Base-by-base conservation (phyloP, 768 basidiomycete species). In the Suillus tomentosus region DNA sequence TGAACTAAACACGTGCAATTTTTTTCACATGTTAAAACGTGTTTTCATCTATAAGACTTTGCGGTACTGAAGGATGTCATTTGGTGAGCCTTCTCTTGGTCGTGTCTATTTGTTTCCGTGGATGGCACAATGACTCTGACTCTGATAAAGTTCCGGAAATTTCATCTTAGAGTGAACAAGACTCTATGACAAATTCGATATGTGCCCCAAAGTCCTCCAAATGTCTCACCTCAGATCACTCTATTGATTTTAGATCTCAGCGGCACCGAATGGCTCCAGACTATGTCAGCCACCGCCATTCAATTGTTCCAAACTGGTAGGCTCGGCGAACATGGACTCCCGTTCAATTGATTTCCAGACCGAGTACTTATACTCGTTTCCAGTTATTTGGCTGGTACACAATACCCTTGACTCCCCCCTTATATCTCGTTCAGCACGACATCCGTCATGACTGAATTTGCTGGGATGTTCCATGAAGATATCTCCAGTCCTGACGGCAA, bases 231-330 rank as follows among this genome's bases (percentile, higher is more conserved):
- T 40, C 1, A 24, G 39, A 54, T 54, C 19, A 54, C 17, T 34
- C 9, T 34, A 34, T 53, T 53, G 57, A 42, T 58, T 48, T 58
- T 58, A 31, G 39, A 58, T 42, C 57, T 58, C 57, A 58, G 57
- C 57, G 57, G 57, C 56, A 15, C 8, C 15, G 14, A 34, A 39
- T 56, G 24, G n/a, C 34, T 36, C 34, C 53, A 54, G 34, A 5
- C 19, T 58, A 58, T 42, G 57, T 40, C 57, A 58, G 57, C 57
- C 37, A 17, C 39, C 9, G 37, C 56, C 14, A 42, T 58, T 42
- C 40, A 58, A 27, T 58, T 58, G 19, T 40, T 27, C 39, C 24
- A 57, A 57, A 40, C 56, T 27, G 37, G 56, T 57, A 40, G 24
- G 5, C 22, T 57, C 37, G 37, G 15, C 56, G 56, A 54, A 57